Percentiles rank a stretch among this genome's conserved stretches.
phyloP scores from a whole-genome alignment of 2,329 filamentous ascomycete species.

The Diaporthe eres region DNA sequence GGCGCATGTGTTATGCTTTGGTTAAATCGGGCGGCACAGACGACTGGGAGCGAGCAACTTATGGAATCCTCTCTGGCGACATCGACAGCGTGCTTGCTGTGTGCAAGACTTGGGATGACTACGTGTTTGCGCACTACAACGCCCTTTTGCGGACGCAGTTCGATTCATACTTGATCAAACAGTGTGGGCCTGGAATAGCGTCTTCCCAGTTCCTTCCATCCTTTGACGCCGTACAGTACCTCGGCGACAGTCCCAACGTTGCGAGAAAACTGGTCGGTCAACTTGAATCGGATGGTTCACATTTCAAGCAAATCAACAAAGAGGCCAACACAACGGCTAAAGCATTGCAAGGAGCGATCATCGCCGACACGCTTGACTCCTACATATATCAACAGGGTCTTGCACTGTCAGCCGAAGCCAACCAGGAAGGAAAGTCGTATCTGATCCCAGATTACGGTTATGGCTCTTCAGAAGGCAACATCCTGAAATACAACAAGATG shows the following conservation, averaged over 20 bases:
- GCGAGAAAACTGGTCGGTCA: constrained; percentile 72
- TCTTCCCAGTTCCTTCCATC: constrained; percentile 70
- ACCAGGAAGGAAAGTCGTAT: constrained; percentile 56
- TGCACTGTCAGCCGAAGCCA: constrained; percentile 63
- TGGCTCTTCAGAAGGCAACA: constrained; percentile 53
- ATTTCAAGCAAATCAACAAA: constrained; percentile 60
- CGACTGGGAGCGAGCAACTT: constrained; percentile 89
- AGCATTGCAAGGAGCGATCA: constrained; percentile 81
- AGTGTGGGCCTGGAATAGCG: constrained; percentile 67
- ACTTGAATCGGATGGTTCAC: constrained; percentile 65
- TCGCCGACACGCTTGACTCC: constrained; percentile 72
- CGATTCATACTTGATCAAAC: constrained; percentile 75
- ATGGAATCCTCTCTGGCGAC: constrained; percentile 91
- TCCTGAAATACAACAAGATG: constrained; percentile 65
- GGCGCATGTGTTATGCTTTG: constrained; percentile 80
- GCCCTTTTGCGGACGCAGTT: constrained; percentile 86
- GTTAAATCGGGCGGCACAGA: constrained; percentile 79
- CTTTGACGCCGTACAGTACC: constrained; percentile 75
- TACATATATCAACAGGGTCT: constrained; percentile 73
- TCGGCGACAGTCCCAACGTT: constrained; percentile 67
- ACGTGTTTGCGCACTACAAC: constrained; percentile 90
- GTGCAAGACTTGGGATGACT: constrained; percentile 86
- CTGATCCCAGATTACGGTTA: constrained; percentile 58
- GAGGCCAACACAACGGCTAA: constrained; percentile 79
- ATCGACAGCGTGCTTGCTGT: constrained; percentile 82